Evolutionary conservation across 129 eudicot species (phyloP).

Genomic region (Pittosporum tobira): DNA sequence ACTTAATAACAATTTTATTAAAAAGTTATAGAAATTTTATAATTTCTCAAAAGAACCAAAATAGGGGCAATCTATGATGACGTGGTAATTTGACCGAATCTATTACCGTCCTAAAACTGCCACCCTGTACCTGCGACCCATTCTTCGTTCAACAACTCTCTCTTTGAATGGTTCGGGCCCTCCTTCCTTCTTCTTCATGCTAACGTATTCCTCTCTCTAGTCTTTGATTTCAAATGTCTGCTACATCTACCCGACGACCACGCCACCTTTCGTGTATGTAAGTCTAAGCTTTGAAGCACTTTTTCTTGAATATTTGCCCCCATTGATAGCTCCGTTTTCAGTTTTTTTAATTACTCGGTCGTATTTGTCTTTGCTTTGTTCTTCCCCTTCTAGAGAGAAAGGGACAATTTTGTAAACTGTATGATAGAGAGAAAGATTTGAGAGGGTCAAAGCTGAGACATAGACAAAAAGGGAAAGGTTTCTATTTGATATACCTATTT

Average conservation of each 20-base stretch:
- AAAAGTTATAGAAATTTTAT: too few species aligned
- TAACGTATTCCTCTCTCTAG: not conserved
- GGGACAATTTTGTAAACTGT: slow-evolving; percentile 5
- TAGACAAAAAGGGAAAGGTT: not conserved
- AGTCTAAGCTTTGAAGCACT: not conserved
- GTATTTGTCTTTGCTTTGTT: slow-evolving; percentile 21
- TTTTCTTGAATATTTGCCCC: slow-evolving; percentile 5
- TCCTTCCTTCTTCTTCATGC: too few species aligned
- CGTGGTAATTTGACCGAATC: too few species aligned
- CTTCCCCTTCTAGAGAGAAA: not conserved
- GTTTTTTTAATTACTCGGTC: slow-evolving; percentile 28
- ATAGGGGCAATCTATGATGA: too few species aligned
- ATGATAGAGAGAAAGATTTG: slow-evolving; percentile 13
- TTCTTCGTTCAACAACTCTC: too few species aligned
- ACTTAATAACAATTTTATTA: too few species aligned
- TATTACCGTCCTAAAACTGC: too few species aligned
- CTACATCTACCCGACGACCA: slow-evolving; percentile 2
- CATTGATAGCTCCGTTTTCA: not conserved
- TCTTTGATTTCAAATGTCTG: slow-evolving; percentile 12
- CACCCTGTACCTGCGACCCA: too few species aligned
- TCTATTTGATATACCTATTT: not conserved
- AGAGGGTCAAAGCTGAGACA: not conserved
- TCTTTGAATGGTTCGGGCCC: slow-evolving; percentile 3
- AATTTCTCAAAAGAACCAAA: too few species aligned
- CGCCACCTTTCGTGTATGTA: slow-evolving; percentile 4